phyloP scores from a whole-genome alignment of 1,284 basidiomycete genomes.

The Marasmius fiardii region DNA sequence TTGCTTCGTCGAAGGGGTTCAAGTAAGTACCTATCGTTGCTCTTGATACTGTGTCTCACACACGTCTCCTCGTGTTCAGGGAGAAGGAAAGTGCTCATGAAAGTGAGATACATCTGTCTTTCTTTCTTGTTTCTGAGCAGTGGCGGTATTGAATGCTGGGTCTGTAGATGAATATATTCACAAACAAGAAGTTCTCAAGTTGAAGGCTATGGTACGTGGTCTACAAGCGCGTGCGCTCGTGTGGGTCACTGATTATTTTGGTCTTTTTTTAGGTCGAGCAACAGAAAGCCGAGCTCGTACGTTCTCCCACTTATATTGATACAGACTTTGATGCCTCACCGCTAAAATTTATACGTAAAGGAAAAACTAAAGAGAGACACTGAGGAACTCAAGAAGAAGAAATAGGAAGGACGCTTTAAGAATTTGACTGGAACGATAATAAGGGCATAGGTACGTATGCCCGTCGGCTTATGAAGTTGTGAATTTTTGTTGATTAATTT shows the following conservation, averaged over 20 bases:
- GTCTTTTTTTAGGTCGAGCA: constrained; percentile 42
- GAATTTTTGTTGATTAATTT: too few relatives aligned
- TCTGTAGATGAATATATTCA: constrained; percentile 56
- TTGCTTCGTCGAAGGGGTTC: constrained; percentile 57
- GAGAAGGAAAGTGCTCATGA: constrained; percentile 75
- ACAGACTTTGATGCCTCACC: constrained; percentile 3
- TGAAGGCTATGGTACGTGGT: constrained; percentile 49
- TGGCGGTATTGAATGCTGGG: constrained; percentile 5
- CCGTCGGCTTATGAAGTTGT: too few relatives aligned
- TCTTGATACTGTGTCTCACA: constrained; percentile 10
- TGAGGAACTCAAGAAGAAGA: constrained; percentile 19
- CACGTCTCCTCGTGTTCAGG: constrained; percentile 33
- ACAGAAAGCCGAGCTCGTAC: constrained; percentile 58
- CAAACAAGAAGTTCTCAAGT: constrained; percentile 53
- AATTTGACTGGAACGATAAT: too few relatives aligned
- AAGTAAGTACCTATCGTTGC: constrained; percentile 33
- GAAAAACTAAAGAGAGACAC: constrained; percentile 37
- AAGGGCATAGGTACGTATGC: too few relatives aligned
- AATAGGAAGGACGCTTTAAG: too few relatives aligned
- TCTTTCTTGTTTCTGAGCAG: constrained; percentile 4
- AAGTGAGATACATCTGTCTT: constrained; percentile 35
- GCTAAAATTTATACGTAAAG: constrained; percentile 18
- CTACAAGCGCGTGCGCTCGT: not conserved
- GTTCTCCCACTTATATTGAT: constrained; percentile 11
- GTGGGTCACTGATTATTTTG: not conserved